Evolutionary conservation across 1,284 basidiomycete genomes (phyloP).

Genomic region (Schizophyllum commune): DNA sequence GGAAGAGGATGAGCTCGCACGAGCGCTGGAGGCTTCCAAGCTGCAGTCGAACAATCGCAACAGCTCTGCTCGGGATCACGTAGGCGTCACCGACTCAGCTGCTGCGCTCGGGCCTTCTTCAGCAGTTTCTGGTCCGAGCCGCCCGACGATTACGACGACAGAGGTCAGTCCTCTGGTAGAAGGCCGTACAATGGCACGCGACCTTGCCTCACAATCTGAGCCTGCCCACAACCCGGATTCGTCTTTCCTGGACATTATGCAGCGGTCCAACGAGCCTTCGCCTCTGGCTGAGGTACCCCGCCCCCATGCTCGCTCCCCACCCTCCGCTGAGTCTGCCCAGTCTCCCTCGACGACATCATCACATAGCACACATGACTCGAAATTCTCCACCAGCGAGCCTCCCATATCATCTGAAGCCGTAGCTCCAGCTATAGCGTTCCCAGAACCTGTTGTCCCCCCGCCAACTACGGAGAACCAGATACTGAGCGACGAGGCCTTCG

Average conservation of each 20-base stretch:
- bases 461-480: slow-evolving; percentile 18
- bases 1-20: slow-evolving; percentile 61
- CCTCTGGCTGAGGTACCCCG: not conserved
- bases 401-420: not conserved
- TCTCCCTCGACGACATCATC: slow-evolving; percentile 1
- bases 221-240: not conserved
- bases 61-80: not conserved
- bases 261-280: not conserved
- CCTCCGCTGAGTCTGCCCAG: not conserved
- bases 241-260: not conserved
- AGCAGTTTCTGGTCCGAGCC: not conserved
- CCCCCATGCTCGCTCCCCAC: not conserved
- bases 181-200: not conserved
- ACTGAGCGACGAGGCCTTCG: slow-evolving; percentile 25
- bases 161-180: not conserved
- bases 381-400: not conserved
- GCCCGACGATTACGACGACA: slow-evolving; percentile 1
- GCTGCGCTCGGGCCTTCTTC: not conserved
- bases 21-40: slow-evolving; percentile 55
- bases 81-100: not conserved
- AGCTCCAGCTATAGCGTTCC: not conserved
- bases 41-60: slow-evolving; percentile 10
- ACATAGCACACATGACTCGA: slow-evolving; percentile 1
- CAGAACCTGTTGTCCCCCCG: slow-evolving; percentile 1
- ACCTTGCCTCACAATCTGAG: not conserved